phyloP scores from a whole-genome alignment of 495 filamentous ascomycete species.

The Penicillium argentinense region DNA sequence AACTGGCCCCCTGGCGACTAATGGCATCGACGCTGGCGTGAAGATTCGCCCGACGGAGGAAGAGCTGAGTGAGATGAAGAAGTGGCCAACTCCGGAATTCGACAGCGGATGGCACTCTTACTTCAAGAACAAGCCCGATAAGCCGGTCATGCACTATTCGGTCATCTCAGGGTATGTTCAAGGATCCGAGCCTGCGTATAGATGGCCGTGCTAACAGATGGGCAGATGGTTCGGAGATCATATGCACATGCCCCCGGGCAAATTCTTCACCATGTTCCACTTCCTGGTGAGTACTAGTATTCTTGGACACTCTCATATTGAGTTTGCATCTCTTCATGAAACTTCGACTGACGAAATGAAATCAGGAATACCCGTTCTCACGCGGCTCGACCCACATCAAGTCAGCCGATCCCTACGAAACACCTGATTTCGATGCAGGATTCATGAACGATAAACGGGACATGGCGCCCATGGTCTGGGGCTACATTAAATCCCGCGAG shows the following conservation, averaged over 20 bases:
- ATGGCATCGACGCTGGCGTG: constrained; percentile 81
- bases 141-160: constrained; percentile 83
- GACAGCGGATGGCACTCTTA: constrained; percentile 70
- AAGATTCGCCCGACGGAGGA: constrained; percentile 72
- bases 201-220: constrained; percentile 2
- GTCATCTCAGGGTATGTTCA: constrained; percentile 58
- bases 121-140: constrained; percentile 83
- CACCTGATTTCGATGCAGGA: constrained; percentile 77
- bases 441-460: constrained; percentile 87
- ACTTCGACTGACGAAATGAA: too few relatives aligned
- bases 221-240: constrained; percentile 55
- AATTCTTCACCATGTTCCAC: constrained; percentile 88
- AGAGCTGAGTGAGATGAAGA: constrained; percentile 67
- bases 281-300: constrained; percentile 61
- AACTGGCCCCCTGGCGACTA: constrained; percentile 77
- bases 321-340: neutral
- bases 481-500: constrained; percentile 83
- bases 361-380: constrained; percentile 70
- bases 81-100: constrained; percentile 68
- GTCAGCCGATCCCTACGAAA: constrained; percentile 68
- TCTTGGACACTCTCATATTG: neutral
- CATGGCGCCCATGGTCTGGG: constrained; percentile 84
- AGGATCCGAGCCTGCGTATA: neutral
- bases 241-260: constrained; percentile 71
- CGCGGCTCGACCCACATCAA: constrained; percentile 72